Conservation (phyloP, 306 rosid species). For the Vachellia pachyceras region DNA sequence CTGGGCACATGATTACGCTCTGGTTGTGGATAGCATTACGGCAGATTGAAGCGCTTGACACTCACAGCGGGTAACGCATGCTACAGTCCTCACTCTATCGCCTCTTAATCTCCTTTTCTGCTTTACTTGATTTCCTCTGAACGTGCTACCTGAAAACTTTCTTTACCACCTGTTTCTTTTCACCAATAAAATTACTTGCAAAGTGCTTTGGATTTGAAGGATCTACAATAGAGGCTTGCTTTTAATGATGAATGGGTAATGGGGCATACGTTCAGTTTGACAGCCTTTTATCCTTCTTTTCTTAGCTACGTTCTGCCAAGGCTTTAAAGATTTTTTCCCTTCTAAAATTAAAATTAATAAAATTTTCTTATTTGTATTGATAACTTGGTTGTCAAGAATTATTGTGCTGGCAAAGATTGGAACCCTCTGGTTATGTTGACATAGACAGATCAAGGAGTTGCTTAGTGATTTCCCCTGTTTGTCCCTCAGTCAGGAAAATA, state of each 20-base stretch:
- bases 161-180: conserved; percentile 35
- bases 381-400: conserved; percentile 8
- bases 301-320: conserved; percentile 7
- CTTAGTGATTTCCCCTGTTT: background rate
- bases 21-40: conserved; percentile 94
- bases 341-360: background rate
- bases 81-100: background rate
- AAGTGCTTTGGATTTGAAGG: conserved; percentile 56
- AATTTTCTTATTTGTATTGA: background rate
- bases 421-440: background rate
- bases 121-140: conserved; percentile 38
- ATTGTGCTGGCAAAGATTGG: conserved; percentile 9
- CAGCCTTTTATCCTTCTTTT: conserved; percentile 1
- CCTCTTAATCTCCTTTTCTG: conserved; percentile 23
- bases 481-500: background rate
- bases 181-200: conserved; percentile 31
- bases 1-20: conserved; percentile 92
- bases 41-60: conserved; percentile 92
- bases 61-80: conserved; percentile 84
- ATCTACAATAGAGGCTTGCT: conserved; percentile 50
- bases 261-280: conserved; percentile 27
- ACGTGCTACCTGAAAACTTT: conserved; percentile 44
- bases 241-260: conserved; percentile 36
- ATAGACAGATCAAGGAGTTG: conserved; percentile 3
- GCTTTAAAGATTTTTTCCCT: background rate